Evolutionary conservation across 1,139 yeast species (phyloP).

Genomic region (Diutina neorugosa): DNA sequence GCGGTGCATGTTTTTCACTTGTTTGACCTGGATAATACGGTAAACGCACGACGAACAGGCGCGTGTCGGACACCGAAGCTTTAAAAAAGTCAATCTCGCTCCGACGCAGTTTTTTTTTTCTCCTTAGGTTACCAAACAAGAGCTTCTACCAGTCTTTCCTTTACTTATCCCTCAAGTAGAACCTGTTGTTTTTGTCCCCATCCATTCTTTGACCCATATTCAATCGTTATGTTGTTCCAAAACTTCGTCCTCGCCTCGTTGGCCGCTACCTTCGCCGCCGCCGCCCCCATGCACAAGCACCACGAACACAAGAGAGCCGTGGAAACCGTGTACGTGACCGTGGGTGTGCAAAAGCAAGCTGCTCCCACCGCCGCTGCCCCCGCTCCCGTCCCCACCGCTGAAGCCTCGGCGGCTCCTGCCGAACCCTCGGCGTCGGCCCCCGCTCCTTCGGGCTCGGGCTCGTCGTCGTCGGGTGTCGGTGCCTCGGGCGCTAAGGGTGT

Average conservation of each 20-base stretch:
- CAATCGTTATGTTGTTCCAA: conserved; percentile 1
- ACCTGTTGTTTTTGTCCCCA: not conserved
- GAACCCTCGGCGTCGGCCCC: too few relatives aligned
- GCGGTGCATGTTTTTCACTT: not conserved
- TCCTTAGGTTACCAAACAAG: conserved; percentile 2
- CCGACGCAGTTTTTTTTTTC: not conserved
- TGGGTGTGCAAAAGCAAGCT: not conserved
- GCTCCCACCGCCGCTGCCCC: conserved; percentile 6
- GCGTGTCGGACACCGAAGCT: not conserved
- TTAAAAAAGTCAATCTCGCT: not conserved
- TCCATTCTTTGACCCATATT: not conserved
- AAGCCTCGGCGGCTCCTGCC: too few relatives aligned
- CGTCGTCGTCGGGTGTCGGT: not conserved
- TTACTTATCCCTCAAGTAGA: conserved; percentile 1
- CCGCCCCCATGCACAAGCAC: conserved; percentile 2
- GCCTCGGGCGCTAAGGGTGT: conserved; percentile 42
- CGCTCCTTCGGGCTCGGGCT: conserved; percentile 16
- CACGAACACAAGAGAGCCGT: conserved; percentile 4
- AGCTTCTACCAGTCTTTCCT: conserved; percentile 4
- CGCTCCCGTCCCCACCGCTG: conserved; percentile 12
- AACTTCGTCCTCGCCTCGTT: conserved; percentile 1
- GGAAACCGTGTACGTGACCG: conserved; percentile 4
- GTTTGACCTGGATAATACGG: not conserved
- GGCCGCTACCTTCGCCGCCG: not conserved
- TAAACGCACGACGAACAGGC: not conserved